Evolutionary conservation across 2,329 filamentous ascomycete species (phyloP).

Genomic region (Claviceps humidiphila): DNA sequence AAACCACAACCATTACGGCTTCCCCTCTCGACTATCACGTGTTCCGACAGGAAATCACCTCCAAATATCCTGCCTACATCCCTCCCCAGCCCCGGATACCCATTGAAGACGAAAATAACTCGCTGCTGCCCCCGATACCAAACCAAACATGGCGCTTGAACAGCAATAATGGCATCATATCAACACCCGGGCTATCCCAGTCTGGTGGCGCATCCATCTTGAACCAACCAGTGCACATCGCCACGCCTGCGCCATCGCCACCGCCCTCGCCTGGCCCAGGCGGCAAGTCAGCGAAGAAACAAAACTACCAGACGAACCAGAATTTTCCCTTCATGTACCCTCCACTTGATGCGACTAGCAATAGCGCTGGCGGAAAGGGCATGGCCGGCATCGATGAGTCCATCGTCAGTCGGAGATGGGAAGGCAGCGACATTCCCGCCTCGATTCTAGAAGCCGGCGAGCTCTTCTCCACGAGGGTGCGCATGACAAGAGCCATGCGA

Average conservation of each 20-base stretch:
- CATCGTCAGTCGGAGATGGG: conserved; percentile 74
- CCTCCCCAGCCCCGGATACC: conserved; percentile 74
- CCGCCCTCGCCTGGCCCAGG: conserved; percentile 79
- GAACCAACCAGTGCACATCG: conserved; percentile 92
- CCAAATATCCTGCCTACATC: conserved; percentile 94
- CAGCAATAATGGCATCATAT: conserved; percentile 48
- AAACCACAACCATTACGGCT: conserved; percentile 74
- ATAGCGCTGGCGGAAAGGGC: conserved; percentile 81
- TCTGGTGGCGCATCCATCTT: conserved; percentile 65
- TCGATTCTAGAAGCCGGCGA: conserved; percentile 93
- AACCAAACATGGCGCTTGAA: conserved; percentile 55
- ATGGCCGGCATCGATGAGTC: conserved; percentile 65
- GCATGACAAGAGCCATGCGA: conserved; percentile 80
- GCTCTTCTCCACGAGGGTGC: conserved; percentile 77
- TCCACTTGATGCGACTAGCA: conserved; percentile 76
- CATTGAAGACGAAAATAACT: conserved; percentile 80
- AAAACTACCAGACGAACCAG: conserved; percentile 98
- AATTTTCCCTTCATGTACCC: conserved; percentile 98
- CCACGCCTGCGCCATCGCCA: conserved; percentile 91
- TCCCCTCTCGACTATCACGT: conserved; percentile 93
- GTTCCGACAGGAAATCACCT: conserved; percentile 92
- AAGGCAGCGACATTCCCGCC: conserved; percentile 84
- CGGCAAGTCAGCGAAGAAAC: conserved; percentile 92
- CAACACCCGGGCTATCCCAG: conserved; percentile 38
- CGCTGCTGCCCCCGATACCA: conserved; percentile 72